Evolutionary conservation across 768 basidiomycete species (phyloP).

Genomic region (Panus rudis): DNA sequence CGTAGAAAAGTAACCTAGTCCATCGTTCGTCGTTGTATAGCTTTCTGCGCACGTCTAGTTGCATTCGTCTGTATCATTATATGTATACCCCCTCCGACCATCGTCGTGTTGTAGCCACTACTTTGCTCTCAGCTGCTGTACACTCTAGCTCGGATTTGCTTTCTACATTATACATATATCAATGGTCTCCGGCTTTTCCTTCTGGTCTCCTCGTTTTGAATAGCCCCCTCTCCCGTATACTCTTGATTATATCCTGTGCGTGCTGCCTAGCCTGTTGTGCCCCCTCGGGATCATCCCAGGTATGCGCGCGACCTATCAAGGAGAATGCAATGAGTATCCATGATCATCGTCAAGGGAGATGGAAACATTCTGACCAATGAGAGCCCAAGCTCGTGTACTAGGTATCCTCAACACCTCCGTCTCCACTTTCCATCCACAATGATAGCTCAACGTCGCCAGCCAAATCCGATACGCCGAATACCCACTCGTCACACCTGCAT

Average conservation of each 20-base stretch:
- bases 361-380: constrained; percentile 63
- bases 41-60: too few species aligned
- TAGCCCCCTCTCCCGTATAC: constrained; percentile 52
- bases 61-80: too few species aligned
- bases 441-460: constrained; percentile 64
- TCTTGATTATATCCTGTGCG: constrained; percentile 45
- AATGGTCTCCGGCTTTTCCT: constrained; percentile 48
- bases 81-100: too few species aligned
- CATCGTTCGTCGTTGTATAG: too few species aligned
- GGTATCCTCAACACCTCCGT: constrained; percentile 85
- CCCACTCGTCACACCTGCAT: constrained; percentile 54
- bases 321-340: not conserved
- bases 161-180: not conserved
- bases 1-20: too few species aligned
- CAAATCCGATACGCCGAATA: constrained; percentile 85
- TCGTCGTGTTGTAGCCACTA: too few species aligned
- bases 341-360: not conserved
- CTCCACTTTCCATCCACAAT: constrained; percentile 85
- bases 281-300: constrained; percentile 11
- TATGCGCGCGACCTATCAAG: constrained; percentile 1
- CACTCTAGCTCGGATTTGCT: too few species aligned
- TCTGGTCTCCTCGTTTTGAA: constrained; percentile 73
- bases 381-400: constrained; percentile 89
- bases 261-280: constrained; percentile 32
- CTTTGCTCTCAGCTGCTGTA: too few species aligned